phyloP scores from a whole-genome alignment of 306 rosid species.

The Spatholobus suberectus region DNA sequence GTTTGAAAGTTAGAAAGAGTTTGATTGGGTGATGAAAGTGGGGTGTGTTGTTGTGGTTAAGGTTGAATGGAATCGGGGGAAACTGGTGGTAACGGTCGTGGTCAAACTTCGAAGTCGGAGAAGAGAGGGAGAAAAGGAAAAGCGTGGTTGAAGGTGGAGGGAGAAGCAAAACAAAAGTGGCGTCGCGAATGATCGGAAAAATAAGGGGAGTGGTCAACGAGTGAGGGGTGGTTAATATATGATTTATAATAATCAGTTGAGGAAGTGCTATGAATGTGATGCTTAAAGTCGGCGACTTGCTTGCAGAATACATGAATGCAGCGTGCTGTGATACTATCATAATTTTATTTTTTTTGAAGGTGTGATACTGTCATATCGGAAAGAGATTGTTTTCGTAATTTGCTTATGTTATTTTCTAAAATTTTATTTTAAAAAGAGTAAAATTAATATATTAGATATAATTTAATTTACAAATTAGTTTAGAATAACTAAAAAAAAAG shows the following conservation, averaged over 20 bases:
- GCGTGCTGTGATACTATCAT: no score
- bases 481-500: no score
- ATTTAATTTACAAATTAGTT: no score
- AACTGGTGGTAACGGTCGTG: constrained; percentile 38
- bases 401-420: no score
- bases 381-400: no score
- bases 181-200: background rate
- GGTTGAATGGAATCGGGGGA: constrained; percentile 46
- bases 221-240: constrained; percentile 6
- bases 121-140: constrained; percentile 11
- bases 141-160: constrained; percentile 31
- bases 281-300: constrained; percentile 27
- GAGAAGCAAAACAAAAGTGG: background rate
- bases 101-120: constrained; percentile 33
- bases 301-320: no score
- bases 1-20: constrained; percentile 5
- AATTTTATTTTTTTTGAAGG: no score
- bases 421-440: no score
- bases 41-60: background rate
- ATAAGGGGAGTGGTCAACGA: constrained; percentile 27
- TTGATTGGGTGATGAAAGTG: background rate
- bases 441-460: no score
- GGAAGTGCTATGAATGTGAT: background rate
- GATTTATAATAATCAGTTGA: constrained; percentile 17
- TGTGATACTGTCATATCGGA: no score